Percentiles rank a stretch among this genome's conserved stretches.
phyloP scores from a whole-genome alignment of 352 stramenopile genomes.

The Pythium oligandrum region DNA sequence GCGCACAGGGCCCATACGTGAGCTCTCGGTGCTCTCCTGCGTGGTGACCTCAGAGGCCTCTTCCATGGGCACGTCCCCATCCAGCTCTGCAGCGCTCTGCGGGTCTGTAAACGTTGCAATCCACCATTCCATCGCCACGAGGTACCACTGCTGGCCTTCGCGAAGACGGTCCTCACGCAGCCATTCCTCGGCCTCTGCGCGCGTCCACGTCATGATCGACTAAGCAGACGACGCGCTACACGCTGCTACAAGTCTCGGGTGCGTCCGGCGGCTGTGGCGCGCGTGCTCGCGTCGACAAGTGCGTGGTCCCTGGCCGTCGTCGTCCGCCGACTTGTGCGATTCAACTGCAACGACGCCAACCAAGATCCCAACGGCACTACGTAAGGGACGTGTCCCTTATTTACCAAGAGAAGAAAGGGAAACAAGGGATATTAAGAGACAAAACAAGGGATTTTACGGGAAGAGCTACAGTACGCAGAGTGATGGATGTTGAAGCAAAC shows the following conservation, averaged over 20 bases:
- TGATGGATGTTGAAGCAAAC: neutral
- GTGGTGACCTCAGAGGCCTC: slow-evolving; percentile 6
- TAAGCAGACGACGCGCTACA: too few relatives aligned
- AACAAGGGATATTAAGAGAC: neutral
- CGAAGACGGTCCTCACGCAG: slow-evolving; percentile 28
- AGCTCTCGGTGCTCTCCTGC: neutral
- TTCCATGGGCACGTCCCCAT: slow-evolving; percentile 22
- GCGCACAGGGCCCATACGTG: slow-evolving; percentile 1
- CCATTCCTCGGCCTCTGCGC: slow-evolving; percentile 16
- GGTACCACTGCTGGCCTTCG: slow-evolving; percentile 56
- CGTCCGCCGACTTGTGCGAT: too few relatives aligned
- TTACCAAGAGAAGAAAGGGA: neutral
- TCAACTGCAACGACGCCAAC: too few relatives aligned
- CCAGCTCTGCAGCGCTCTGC: slow-evolving; percentile 24
- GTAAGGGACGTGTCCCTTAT: too few relatives aligned
- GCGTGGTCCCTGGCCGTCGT: too few relatives aligned
- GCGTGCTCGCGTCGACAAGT: neutral
- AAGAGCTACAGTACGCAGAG: neutral
- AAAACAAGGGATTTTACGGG: neutral
- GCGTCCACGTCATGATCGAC: neutral
- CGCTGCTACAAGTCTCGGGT: too few relatives aligned
- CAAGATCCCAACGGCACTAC: too few relatives aligned
- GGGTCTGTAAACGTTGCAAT: slow-evolving; percentile 23
- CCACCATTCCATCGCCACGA: slow-evolving; percentile 59
- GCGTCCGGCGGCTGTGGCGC: neutral